Base-by-base conservation (phyloP, 768 basidiomycete species). In the Naganishia onofrii region DNA sequence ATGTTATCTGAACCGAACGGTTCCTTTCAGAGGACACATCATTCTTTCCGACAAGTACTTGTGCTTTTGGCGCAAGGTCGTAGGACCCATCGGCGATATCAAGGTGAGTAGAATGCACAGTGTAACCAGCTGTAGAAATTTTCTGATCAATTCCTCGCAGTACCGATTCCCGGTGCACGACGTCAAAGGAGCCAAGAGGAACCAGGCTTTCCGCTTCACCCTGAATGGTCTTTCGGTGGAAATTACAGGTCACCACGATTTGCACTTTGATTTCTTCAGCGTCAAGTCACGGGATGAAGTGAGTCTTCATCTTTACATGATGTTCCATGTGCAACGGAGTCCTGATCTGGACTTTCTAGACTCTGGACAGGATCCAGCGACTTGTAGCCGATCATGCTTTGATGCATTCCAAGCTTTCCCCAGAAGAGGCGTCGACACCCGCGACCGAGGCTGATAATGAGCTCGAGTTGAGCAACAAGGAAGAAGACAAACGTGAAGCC, bases 221-320 rank as follows among this genome's bases (percentile, higher is more conserved):
- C 72, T 74, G 65, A 71, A 72, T 69, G 85, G 84, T 7, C 73
- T 87, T 58, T 74, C 80, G 7, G 72, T 88, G 13, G 79, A 83
- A 57, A 79, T 87, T 12, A 81, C 83, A 34, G 85, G 84, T n/a
- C 83, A 84, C 56, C 68, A 78, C 2, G 82, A 85, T 64, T 72
- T 87, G 29, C 79, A 78, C n/a, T 84, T 88, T 70, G 81, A 84
- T 28, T 88, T 88, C 78, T 83, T 81, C 74, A 81, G 79, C 0
- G 71, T 74, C 19, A 76, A 78, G 1, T 68, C 79, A 5, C 78
- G 87, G 28, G 84, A 86, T 65, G 83, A 87, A 68, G 85, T 73
- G 52, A 71, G 66, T 29, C 63, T 34, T 36, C 68, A 42, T 23
- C 55, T 7, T 32, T 65, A 51, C 7, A 51, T n/a, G 13, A 32